Conservation (phyloP, 2,329 filamentous ascomycete species). For the Corynespora cassiicola region DNA sequence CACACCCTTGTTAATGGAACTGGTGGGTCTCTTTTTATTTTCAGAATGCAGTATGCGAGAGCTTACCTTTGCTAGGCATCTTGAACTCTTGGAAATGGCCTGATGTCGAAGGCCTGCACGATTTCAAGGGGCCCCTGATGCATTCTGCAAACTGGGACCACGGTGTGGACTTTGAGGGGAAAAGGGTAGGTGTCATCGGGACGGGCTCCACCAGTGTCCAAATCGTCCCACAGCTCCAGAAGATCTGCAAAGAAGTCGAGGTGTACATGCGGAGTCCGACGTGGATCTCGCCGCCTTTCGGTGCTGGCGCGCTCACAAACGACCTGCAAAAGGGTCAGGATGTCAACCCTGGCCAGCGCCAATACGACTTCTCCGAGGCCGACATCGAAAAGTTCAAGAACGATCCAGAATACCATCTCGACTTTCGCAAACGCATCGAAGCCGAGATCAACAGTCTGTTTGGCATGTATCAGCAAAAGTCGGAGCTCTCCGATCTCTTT, state of each 20-base stretch:
- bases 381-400: conserved; percentile 63
- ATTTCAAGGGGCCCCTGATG: conserved; percentile 52
- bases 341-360: conserved; percentile 49
- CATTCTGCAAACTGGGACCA: conserved; percentile 54
- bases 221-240: conserved; percentile 47
- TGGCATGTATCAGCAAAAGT: conserved; percentile 59
- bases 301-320: conserved; percentile 39
- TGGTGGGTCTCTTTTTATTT: conserved; percentile 30
- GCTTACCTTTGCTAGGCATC: conserved; percentile 41
- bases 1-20: conserved; percentile 54
- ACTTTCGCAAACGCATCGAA: conserved; percentile 57
- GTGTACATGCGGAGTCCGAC: conserved; percentile 48
- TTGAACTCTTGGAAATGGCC: conserved; percentile 55
- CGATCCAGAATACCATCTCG: conserved; percentile 62
- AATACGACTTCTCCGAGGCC: conserved; percentile 56
- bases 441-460: conserved; percentile 60
- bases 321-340: conserved; percentile 43
- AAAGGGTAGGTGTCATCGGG: conserved; percentile 40
- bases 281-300: conserved; percentile 50
- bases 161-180: conserved; percentile 40
- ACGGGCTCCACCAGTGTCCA: conserved; percentile 42
- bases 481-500: conserved; percentile 52
- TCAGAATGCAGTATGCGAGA: conserved; percentile 44
- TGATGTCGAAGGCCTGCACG: conserved; percentile 48
- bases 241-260: conserved; percentile 40